Percentiles rank a stretch among this genome's conserved stretches.
Conservation (phyloP, 495 filamentous ascomycete genomes). For the Aspergillus biplanus region DNA sequence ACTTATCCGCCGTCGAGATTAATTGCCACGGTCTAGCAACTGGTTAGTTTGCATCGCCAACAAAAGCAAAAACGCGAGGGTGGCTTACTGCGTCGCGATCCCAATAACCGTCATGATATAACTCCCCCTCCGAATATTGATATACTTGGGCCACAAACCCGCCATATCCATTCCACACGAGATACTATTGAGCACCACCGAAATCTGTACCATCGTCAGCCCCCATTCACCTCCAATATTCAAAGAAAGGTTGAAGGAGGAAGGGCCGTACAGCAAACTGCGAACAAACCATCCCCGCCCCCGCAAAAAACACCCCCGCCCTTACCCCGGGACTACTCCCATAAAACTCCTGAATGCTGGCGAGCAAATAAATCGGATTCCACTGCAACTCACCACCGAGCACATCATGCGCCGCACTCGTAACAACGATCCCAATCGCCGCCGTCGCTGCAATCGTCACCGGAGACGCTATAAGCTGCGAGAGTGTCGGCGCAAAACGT, state of each 20-base stretch:
- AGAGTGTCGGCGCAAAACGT: slow-evolving; percentile 13
- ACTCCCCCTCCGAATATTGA: slow-evolving; percentile 10
- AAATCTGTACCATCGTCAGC: slow-evolving; percentile 1
- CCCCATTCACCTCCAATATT: not conserved
- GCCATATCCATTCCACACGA: slow-evolving; percentile 13
- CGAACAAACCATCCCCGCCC: slow-evolving; percentile 4
- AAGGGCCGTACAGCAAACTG: slow-evolving; percentile 18
- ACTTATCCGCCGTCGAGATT: slow-evolving; percentile 13
- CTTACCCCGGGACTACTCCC: slow-evolving; percentile 4
- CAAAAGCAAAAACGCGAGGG: too few species aligned
- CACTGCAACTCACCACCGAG: slow-evolving; percentile 13
- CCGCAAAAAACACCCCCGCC: slow-evolving; percentile 14
- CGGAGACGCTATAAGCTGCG: slow-evolving; percentile 8
- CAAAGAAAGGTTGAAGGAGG: too few species aligned
- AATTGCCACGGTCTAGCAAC: slow-evolving; percentile 18
- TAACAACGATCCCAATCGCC: slow-evolving; percentile 13
- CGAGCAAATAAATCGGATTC: slow-evolving; percentile 15
- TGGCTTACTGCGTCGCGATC: slow-evolving; percentile 14
- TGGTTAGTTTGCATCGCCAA: too few species aligned
- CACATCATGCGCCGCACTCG: slow-evolving; percentile 6
- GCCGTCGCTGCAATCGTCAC: slow-evolving; percentile 5
- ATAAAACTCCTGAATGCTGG: slow-evolving; percentile 11
- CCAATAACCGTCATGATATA: slow-evolving; percentile 16
- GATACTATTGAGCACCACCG: slow-evolving; percentile 9
- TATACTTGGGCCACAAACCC: slow-evolving; percentile 10